phyloP scores from a whole-genome alignment of 306 rosid genomes.

The Quercus aquifolioides region DNA sequence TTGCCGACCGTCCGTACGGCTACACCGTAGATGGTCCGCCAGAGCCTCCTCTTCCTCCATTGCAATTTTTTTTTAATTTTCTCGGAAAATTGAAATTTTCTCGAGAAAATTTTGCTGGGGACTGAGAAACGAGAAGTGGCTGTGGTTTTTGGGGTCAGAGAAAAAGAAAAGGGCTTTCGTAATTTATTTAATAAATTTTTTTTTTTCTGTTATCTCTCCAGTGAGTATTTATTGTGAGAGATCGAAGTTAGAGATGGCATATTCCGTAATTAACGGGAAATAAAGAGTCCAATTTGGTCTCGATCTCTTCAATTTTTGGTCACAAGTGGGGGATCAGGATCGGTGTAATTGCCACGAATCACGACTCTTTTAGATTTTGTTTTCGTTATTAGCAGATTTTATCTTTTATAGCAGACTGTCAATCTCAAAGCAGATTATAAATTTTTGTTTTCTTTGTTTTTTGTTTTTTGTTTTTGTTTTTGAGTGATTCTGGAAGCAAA shows the following conservation, averaged over 20 bases:
- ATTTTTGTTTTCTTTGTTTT: not conserved
- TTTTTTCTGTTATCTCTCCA: not conserved
- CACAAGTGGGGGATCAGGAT: constrained; percentile 16
- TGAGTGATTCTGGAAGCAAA: not conserved
- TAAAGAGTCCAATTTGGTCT: constrained; percentile 39
- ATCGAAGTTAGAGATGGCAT: constrained; percentile 31
- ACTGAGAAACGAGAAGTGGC: constrained; percentile 2
- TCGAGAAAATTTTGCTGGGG: constrained; percentile 16
- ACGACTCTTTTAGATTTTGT: constrained; percentile 8
- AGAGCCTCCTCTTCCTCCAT: constrained; percentile 45
- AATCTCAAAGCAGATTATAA: constrained; percentile 11
- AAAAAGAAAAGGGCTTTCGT: not conserved
- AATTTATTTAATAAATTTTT: not conserved
- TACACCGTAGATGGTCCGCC: constrained; percentile 82
- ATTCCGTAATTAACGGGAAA: constrained; percentile 36
- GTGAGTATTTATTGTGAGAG: constrained; percentile 31
- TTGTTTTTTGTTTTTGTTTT: too few relatives aligned
- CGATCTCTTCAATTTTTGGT: constrained; percentile 27
- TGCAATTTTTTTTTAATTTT: not conserved
- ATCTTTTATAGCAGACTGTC: constrained; percentile 9
- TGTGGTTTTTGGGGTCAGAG: constrained; percentile 1
- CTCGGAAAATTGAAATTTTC: constrained; percentile 24
- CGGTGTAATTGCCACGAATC: constrained; percentile 20
- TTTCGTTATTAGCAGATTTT: constrained; percentile 9
- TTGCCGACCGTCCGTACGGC: constrained; percentile 87